phyloP scores from a whole-genome alignment of 768 basidiomycete genomes.

The Gyrodon lividus region DNA sequence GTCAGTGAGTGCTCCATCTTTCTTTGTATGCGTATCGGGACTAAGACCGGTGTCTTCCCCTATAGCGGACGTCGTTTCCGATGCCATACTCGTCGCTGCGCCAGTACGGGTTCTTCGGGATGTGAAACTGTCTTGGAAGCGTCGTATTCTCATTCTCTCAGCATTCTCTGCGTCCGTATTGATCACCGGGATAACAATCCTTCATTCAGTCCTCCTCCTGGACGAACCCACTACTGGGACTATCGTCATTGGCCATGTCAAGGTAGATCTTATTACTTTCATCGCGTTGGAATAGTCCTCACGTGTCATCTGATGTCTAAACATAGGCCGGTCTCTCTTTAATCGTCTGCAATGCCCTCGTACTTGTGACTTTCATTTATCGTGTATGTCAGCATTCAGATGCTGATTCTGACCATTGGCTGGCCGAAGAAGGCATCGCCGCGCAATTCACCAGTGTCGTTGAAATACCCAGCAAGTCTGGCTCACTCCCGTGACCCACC shows the following conservation, averaged over 20 bases:
- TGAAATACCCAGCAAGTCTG: constrained; percentile 16
- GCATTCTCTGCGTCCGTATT: constrained; percentile 23
- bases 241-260: constrained; percentile 20
- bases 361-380: constrained; percentile 17
- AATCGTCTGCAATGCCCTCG: constrained; percentile 22
- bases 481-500: neutral
- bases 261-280: constrained; percentile 11
- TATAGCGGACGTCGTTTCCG: constrained; percentile 24
- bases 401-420: neutral
- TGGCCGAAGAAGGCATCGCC: neutral
- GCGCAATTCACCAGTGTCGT: constrained; percentile 10
- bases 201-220: constrained; percentile 24
- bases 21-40: neutral
- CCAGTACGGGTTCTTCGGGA: constrained; percentile 17
- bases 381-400: constrained; percentile 6
- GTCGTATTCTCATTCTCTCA: constrained; percentile 21
- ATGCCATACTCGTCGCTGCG: constrained; percentile 15
- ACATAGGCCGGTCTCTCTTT: constrained; percentile 19
- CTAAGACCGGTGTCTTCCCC: neutral
- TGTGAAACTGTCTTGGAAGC: constrained; percentile 11
- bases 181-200: constrained; percentile 20
- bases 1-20: constrained; percentile 16
- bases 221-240: constrained; percentile 1
- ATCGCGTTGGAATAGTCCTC: neutral
- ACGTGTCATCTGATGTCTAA: neutral